Conservation (phyloP, 495 filamentous ascomycete species). For the Podospora comata region DNA sequence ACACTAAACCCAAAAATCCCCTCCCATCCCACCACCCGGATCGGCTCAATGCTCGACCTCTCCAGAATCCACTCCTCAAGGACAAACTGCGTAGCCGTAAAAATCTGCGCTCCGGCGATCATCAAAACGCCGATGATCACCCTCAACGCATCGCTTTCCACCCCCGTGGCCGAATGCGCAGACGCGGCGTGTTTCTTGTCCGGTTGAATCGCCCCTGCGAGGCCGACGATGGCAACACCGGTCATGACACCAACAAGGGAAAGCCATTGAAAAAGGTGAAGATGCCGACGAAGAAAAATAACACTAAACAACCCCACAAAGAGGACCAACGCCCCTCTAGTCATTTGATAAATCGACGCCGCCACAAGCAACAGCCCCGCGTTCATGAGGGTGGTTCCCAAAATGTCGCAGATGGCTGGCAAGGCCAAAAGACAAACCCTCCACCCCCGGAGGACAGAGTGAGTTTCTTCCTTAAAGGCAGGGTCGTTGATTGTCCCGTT, state of each 20-base stretch:
- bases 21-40: constrained; percentile 94
- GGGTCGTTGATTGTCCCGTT: neutral
- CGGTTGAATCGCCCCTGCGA: constrained; percentile 77
- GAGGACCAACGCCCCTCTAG: constrained; percentile 84
- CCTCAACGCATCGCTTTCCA: constrained; percentile 58
- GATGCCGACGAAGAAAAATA: constrained; percentile 72
- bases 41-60: constrained; percentile 79
- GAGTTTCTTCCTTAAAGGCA: neutral
- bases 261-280: constrained; percentile 84
- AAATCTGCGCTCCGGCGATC: constrained; percentile 92
- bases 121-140: constrained; percentile 80
- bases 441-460: constrained; percentile 63
- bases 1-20: constrained; percentile 87
- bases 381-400: constrained; percentile 95
- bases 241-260: constrained; percentile 80
- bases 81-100: constrained; percentile 94
- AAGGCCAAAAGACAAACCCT: constrained; percentile 74
- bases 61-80: constrained; percentile 93
- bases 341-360: constrained; percentile 98
- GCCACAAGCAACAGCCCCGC: constrained; percentile 89
- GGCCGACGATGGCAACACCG: constrained; percentile 84
- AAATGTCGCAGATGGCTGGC: constrained; percentile 89
- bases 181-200: constrained; percentile 50
- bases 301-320: constrained; percentile 97
- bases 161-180: constrained; percentile 23